Base-by-base conservation (phyloP, 768 basidiomycete species). In the Tulasnella sp. region DNA sequence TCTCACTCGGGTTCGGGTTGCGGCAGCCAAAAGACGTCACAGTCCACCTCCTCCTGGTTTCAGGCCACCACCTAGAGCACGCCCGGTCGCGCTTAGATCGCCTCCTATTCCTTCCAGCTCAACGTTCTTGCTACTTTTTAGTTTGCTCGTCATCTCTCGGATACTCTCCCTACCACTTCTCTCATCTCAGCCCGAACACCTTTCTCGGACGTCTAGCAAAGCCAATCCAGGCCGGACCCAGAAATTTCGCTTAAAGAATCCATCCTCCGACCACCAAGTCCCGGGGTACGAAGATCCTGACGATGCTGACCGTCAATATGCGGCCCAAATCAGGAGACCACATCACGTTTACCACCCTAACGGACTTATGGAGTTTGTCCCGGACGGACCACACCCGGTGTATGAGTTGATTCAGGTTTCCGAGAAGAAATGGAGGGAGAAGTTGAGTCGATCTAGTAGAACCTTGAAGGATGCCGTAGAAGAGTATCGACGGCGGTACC, bases 341-440 rank as follows among this genome's bases (percentile, higher is more conserved):
- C 37, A 42, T 52, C 73, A 74, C n/a, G 9, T 14, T 0, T 58
- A 74, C 54, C 49, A 29, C 11, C 34, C 78, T 0, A 80, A 85
- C 72, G 85, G 85, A 1, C 77, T 86, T 2, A 76, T 86, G 0
- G 80, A 82, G 37, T 82, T 85, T 75, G 83, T 85, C 77, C 81
- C 82, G 0, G 75, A 79, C 11, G 84, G 81, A 12, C 67, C 77
- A 11, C 87, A 88, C 80, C 87, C 87, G 1, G 85, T 88, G 45
- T 83, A 82, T 70, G 84, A 85, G 36, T 81, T 88, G 17, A 85
- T 86, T 49, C 77, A 81, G 39, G 78, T 79, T 6, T 84, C 85
- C 0, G 83, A 86, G 74, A 71, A 76, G 38, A 77, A 79, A 29
- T 88, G 88, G 87, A 77, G 80, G 0, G 78, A 77, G 0, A 85